phyloP scores from a whole-genome alignment of 2,329 filamentous ascomycete species.

The Paracorniculantispora psalliotae region DNA sequence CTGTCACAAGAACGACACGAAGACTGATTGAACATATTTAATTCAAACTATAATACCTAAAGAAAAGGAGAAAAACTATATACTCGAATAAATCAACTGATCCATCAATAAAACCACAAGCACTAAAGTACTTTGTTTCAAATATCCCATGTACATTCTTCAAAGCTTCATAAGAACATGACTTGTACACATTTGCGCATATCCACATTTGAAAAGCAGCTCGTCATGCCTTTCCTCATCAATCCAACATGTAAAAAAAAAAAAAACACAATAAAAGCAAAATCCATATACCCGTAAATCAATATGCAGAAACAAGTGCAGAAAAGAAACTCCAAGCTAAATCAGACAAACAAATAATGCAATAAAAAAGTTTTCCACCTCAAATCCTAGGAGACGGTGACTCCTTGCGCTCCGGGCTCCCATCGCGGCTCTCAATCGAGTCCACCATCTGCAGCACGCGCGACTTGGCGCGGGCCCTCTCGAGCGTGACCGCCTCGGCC shows the following conservation, averaged over 20 bases:
- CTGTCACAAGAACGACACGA: neutral
- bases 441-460: conserved; percentile 53
- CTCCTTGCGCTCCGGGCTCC: conserved; percentile 30
- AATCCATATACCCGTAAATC: neutral
- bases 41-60: neutral
- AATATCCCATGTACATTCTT: conserved; percentile 2
- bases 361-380: neutral
- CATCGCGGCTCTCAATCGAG: conserved; percentile 44
- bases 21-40: neutral
- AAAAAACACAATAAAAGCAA: neutral
- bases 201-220: neutral
- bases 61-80: conserved; percentile 5
- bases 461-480: conserved; percentile 33
- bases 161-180: neutral
- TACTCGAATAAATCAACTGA: conserved; percentile 2
- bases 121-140: neutral
- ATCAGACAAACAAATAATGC: neutral
- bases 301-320: neutral
- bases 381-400: neutral
- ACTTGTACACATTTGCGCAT: neutral
- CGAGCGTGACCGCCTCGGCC: conserved; percentile 42
- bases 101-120: neutral
- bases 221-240: neutral
- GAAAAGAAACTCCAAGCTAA: conserved; percentile 3
- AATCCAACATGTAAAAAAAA: neutral